These are phyloP conservation scores for Magnaporthiopsis incrustans DNA, from an alignment of 2,329 filamentous ascomycete genomes.

Conservation along the genomic window DNA sequence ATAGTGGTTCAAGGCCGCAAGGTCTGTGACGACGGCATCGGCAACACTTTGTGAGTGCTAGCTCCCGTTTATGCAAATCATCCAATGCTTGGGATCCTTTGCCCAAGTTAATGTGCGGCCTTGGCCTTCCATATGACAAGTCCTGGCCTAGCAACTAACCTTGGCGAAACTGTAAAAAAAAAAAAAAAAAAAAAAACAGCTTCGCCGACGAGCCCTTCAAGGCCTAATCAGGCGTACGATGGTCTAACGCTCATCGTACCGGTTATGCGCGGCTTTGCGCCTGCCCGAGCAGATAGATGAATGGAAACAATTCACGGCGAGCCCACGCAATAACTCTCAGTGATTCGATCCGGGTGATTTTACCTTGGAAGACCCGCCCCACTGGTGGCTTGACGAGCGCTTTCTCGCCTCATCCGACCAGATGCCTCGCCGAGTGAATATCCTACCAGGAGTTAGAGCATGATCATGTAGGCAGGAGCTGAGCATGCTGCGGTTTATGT, in stretches of 20 bases:
- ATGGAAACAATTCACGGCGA: neutral
- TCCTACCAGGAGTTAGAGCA: neutral
- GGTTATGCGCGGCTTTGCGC: neutral
- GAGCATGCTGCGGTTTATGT: neutral
- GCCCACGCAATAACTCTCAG: neutral
- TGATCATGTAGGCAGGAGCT: neutral
- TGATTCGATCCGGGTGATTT: neutral
- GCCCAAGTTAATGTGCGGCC: neutral
- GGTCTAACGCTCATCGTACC: neutral
- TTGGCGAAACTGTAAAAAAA: neutral
- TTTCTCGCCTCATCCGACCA: neutral
- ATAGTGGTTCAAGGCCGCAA: neutral
- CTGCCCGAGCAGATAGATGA: neutral
- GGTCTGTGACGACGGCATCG: neutral
- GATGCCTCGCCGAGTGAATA: neutral
- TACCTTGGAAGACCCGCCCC: too few relatives aligned
- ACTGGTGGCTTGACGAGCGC: neutral
- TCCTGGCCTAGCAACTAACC: neutral
- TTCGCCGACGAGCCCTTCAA: neutral
- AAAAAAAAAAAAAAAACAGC: neutral
- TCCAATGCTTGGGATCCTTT: neutral
- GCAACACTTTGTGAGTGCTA: neutral
- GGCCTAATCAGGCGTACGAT: neutral
- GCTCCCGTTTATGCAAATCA: neutral
- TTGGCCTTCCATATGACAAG: neutral